Evolutionary conservation across 139 green algal species (phyloP), one percentile per base, ranked within the genome.

Genomic region (Chlorella vulgaris): DNA sequence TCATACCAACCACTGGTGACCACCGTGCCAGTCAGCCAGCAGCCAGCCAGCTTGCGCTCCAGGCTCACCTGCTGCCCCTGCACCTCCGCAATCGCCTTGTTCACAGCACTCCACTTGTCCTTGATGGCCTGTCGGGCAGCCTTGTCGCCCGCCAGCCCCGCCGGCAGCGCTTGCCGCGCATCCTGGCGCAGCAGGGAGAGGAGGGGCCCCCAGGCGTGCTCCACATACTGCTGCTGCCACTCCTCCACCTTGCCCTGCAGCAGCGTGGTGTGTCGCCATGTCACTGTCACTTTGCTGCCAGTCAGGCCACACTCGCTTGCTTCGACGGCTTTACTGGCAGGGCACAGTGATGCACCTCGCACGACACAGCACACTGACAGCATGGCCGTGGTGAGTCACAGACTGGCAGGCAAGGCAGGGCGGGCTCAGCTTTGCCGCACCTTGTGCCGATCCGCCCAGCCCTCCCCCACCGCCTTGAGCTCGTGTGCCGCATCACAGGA

Each of bases 401-500:
- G n/a, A n/a, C n/a, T n/a, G n/a, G n/a, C n/a, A n/a, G n/a, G n/a
- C n/a, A n/a, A n/a, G n/a, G n/a, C n/a, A n/a, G n/a, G n/a, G n/a
- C n/a, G n/a, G n/a, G n/a, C n/a, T n/a, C n/a, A n/a, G n/a, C n/a
- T n/a, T n/a, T n/a, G n/a, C n/a, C 76, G 13, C 77, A 77, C 87
- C 79, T 89, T 90, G 69, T 92, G 88, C 1, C 79, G 73, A 82
- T 94, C 87, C 22, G 92, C 65, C 91, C 91, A 94, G 35, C 79
- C 80, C 19, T 84, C 60, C 0, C 87, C 88, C 62, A 95, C 80
- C 39, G 89, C 40, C 15, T 40, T n/a, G 53, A 90, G 78, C 31
- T 86, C 87, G 26, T 71, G 53, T 61, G 76, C 84, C 40, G 60
- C 69, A 19, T 83, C 75, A 39, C 87, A 65, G 15, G 85, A 69